phyloP scores from a whole-genome alignment of 352 stramenopile species.

The Globisporangium okanoganense region DNA sequence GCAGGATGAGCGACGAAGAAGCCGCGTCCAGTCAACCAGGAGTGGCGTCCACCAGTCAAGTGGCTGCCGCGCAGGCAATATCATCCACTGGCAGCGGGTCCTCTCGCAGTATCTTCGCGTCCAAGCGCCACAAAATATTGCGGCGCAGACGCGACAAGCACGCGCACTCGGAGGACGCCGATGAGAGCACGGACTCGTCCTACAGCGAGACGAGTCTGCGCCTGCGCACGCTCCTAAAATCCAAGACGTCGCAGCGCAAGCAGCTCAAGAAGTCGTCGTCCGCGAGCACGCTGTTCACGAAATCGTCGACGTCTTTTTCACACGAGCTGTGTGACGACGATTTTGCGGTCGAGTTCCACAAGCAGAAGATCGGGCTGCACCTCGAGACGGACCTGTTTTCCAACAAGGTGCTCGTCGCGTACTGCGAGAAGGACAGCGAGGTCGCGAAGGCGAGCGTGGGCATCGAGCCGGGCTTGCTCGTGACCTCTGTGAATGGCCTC shows the following conservation, averaged over 20 bases:
- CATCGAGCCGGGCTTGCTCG: constrained; percentile 51
- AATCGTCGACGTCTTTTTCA: not conserved
- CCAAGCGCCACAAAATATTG: constrained; percentile 7
- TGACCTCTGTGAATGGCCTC: constrained; percentile 65
- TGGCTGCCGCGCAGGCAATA: not conserved
- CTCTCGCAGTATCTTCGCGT: not conserved
- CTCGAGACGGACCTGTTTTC: constrained; percentile 62
- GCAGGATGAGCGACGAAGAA: constrained; percentile 17
- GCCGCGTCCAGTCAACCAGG: not conserved
- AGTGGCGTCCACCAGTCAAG: not conserved
- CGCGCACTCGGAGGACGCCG: not conserved
- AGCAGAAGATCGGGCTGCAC: constrained; percentile 61
- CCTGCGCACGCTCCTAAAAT: constrained; percentile 5
- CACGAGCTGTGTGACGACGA: constrained; percentile 27
- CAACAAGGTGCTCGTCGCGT: constrained; percentile 54
- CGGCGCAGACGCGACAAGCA: not conserved
- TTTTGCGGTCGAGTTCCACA: constrained; percentile 52
- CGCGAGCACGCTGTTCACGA: constrained; percentile 20
- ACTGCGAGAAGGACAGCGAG: constrained; percentile 65
- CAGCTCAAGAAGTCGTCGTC: constrained; percentile 29
- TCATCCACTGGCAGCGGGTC: constrained; percentile 2
- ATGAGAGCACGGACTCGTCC: constrained; percentile 5
- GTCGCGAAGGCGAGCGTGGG: constrained; percentile 27
- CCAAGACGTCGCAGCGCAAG: constrained; percentile 2
- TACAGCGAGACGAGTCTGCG: constrained; percentile 8